Percentiles rank a stretch among this genome's conserved stretches.
Evolutionary conservation across 1,139 yeast species (phyloP).

Genomic region (Lodderomyces beijingensis): DNA sequence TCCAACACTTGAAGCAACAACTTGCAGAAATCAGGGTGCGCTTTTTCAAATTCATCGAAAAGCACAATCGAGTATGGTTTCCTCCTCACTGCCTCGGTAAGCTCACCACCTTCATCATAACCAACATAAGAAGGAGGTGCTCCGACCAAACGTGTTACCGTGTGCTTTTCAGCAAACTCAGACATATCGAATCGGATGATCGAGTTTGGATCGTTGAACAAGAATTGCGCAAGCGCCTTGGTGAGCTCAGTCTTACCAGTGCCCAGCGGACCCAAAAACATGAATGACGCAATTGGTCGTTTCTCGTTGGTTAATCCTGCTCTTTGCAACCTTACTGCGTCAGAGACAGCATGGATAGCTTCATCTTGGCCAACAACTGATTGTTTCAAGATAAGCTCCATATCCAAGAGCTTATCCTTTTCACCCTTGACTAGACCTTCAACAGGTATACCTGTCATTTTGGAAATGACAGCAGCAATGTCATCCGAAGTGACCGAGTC

Average conservation of each 20-base stretch:
- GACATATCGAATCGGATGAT: slow-evolving; percentile 95
- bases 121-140: slow-evolving; percentile 99
- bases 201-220: slow-evolving; percentile 82
- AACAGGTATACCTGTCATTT: slow-evolving; percentile 97
- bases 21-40: slow-evolving; percentile 90
- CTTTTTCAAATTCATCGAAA: slow-evolving; percentile 96
- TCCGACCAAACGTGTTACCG: slow-evolving; percentile 86
- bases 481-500: slow-evolving; percentile 94
- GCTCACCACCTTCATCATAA: slow-evolving; percentile 91
- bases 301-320: slow-evolving; percentile 94
- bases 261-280: slow-evolving; percentile 97
- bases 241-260: slow-evolving; percentile 97
- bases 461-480: slow-evolving; percentile 84
- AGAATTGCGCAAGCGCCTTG: slow-evolving; percentile 83
- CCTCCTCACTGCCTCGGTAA: slow-evolving; percentile 92
- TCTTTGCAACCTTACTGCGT: slow-evolving; percentile 92
- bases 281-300: slow-evolving; percentile 92
- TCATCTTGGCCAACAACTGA: slow-evolving; percentile 95
- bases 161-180: slow-evolving; percentile 92
- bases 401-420: slow-evolving; percentile 79
- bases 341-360: slow-evolving; percentile 83
- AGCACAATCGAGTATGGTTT: slow-evolving; percentile 90
- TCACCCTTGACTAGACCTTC: slow-evolving; percentile 90
- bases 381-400: slow-evolving; percentile 74
- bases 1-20: slow-evolving; percentile 86